A percentile compares a stretch with the other conserved stretches of the same genome.
These are phyloP conservation scores for Hypholoma sublateritium DNA, from an alignment of 768 basidiomycete genomes.

Conservation along the genomic window DNA sequence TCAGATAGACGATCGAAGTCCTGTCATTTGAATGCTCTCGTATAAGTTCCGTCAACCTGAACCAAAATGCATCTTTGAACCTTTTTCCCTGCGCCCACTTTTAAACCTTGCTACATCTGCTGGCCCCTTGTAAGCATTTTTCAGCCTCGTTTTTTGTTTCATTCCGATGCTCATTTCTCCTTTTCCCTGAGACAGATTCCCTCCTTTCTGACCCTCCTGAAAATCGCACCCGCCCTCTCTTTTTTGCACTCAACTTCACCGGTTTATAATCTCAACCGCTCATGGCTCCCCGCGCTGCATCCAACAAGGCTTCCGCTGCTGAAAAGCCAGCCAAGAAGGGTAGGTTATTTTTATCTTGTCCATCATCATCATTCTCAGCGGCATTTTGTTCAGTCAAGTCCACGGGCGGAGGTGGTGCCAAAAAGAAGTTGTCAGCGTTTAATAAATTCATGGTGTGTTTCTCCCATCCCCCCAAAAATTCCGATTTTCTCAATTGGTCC, in stretches of 20 bases:
- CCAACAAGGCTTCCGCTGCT: constrained; percentile 32
- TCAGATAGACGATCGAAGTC: constrained; percentile 41
- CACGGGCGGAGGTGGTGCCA: constrained; percentile 44
- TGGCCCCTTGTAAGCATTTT: constrained; percentile 15
- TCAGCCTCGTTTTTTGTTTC: constrained; percentile 16
- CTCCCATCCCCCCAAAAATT: background rate
- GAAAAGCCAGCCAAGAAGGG: constrained; percentile 59
- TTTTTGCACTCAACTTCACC: constrained; percentile 10
- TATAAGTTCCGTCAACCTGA: constrained; percentile 62
- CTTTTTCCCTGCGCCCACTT: constrained; percentile 44
- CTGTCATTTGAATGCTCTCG: constrained; percentile 45
- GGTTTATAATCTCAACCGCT: constrained; percentile 6
- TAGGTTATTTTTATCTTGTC: constrained; percentile 29
- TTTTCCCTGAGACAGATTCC: constrained; percentile 6
- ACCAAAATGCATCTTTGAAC: constrained; percentile 43
- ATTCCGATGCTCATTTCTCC: constrained; percentile 8
- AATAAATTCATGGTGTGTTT: constrained; percentile 67
- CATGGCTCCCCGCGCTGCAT: constrained; percentile 45
- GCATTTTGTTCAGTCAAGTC: constrained; percentile 45
- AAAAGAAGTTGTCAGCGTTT: constrained; percentile 69
- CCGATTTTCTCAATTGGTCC: background rate
- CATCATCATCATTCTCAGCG: constrained; percentile 18
- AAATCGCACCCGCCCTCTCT: constrained; percentile 23
- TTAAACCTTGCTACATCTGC: constrained; percentile 8
- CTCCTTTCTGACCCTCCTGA: constrained; percentile 14